Conservation (phyloP, 2,329 filamentous ascomycete species). For the Aspergillus arachidicola region DNA sequence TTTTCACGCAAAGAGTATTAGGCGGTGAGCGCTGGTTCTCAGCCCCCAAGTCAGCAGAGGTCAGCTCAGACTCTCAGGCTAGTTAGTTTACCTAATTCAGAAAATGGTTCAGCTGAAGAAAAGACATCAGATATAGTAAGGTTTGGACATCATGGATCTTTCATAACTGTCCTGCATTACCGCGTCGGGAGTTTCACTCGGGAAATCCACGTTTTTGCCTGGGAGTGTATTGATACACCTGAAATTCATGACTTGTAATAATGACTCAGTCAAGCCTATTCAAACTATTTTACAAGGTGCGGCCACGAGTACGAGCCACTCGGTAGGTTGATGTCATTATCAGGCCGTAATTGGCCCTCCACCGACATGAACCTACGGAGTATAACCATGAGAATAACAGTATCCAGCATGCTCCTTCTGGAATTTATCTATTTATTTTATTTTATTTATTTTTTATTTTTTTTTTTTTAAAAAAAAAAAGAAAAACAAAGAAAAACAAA, state of each 20-base stretch:
- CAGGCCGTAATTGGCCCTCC: not conserved
- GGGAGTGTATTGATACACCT: not conserved
- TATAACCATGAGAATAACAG: not conserved
- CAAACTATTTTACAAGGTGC: not conserved
- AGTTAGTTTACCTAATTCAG: not conserved
- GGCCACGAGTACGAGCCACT: not conserved
- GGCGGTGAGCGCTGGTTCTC: constrained; percentile 9
- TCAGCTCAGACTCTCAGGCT: not conserved
- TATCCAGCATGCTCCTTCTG: not conserved
- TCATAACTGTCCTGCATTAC: not conserved
- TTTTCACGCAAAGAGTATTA: not conserved
- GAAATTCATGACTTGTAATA: not conserved
- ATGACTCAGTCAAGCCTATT: not conserved
- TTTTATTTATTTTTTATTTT: too few relatives aligned
- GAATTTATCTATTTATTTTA: not conserved
- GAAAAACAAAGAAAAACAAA: too few relatives aligned
- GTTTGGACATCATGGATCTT: not conserved
- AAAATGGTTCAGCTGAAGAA: constrained; percentile 11
- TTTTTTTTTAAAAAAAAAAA: too few relatives aligned
- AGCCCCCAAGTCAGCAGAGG: not conserved
- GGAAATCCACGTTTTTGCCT: not conserved
- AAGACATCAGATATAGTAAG: not conserved
- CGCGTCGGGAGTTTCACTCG: not conserved
- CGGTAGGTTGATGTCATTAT: not conserved
- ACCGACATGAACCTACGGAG: not conserved